Base-by-base conservation (phyloP, 2,329 filamentous ascomycete species). In the Diaporthe amygdali region DNA sequence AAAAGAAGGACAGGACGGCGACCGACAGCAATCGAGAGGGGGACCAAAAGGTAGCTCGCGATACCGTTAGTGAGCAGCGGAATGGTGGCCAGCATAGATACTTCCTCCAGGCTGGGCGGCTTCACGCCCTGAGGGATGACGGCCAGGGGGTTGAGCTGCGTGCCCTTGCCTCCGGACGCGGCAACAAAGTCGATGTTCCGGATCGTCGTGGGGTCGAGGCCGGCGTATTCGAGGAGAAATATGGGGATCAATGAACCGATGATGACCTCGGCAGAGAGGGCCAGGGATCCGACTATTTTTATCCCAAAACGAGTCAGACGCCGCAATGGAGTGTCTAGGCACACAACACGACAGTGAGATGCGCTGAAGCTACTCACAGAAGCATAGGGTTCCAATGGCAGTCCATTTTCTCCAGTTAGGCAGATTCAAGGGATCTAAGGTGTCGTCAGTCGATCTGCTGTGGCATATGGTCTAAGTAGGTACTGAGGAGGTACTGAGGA, bases 21-120 rank as follows among this genome's bases (percentile, higher is more conserved):
- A 7, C 81, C 81, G 34, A 82, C 74, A 52, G 76, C 80, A 17
- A 79, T 79, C 1, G 80, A 81, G n/a, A 83, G 74, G 10, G 81
- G 81, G 1, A 82, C 77, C n/a, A 82, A 78, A n/a, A 82, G 64
- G 72, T 80, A 81, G 34, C 77, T 78, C 5, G 80, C 78, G 15
- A 78, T 74, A 20, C 81, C 81, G 64, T 81, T 81, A 66, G 78
- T 77, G 25, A 83, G 71, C 22, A 82, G 73, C 27, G 81, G 81
- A 5, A 81, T 74, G 1, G 80, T 81, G 0, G 79, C 77, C 14
- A 83, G 74, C 70, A 81, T 74, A 20, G 77, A 74, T 12, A 81
- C 75, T 49, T 76, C 74, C 66, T 70, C 74, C n/a, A 81, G 73
- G 41, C 74, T 55, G 1, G 80, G 77, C 14, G 79, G 79, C 5